Percentiles rank a stretch among this genome's conserved stretches.
These are phyloP conservation scores for Globisporangium middletonii DNA, from an alignment of 352 stramenopile species.

Conservation along the genomic window DNA sequence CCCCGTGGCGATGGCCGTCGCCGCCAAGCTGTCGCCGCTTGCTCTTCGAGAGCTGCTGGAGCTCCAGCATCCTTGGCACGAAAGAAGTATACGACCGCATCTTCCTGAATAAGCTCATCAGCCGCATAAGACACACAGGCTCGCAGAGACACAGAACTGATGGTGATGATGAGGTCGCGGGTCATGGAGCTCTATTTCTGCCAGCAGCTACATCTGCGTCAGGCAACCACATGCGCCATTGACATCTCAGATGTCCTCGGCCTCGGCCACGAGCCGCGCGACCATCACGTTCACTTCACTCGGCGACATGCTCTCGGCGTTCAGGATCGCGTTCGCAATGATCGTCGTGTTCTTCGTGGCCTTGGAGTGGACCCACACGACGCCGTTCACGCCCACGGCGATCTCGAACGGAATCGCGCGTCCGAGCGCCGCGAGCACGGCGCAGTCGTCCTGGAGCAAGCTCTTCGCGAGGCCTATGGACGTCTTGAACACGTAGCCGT, in stretches of 20 bases:
- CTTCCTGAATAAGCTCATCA: too few species aligned
- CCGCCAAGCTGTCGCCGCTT: too few species aligned
- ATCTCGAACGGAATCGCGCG: constrained; percentile 92
- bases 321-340: constrained; percentile 85
- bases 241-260: constrained; percentile 28
- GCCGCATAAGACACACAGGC: too few species aligned
- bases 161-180: too few species aligned
- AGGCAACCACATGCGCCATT: neutral
- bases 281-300: constrained; percentile 80
- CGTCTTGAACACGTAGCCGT: constrained; percentile 89
- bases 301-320: constrained; percentile 81
- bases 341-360: constrained; percentile 80
- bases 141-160: too few species aligned
- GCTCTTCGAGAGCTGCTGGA: too few species aligned
- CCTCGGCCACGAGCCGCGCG: constrained; percentile 53
- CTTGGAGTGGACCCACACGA: constrained; percentile 93
- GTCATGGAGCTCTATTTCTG: too few species aligned
- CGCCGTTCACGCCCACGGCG: constrained; percentile 93
- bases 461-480: constrained; percentile 73
- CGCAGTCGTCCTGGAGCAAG: constrained; percentile 61
- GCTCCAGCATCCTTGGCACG: too few species aligned
- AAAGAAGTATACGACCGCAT: too few species aligned
- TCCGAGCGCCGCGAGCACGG: constrained; percentile 83
- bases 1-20: neutral
- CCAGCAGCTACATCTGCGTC: neutral